Base-by-base conservation (phyloP, 352 stramenopile genomes). In the Globisporangium megalacanthum region DNA sequence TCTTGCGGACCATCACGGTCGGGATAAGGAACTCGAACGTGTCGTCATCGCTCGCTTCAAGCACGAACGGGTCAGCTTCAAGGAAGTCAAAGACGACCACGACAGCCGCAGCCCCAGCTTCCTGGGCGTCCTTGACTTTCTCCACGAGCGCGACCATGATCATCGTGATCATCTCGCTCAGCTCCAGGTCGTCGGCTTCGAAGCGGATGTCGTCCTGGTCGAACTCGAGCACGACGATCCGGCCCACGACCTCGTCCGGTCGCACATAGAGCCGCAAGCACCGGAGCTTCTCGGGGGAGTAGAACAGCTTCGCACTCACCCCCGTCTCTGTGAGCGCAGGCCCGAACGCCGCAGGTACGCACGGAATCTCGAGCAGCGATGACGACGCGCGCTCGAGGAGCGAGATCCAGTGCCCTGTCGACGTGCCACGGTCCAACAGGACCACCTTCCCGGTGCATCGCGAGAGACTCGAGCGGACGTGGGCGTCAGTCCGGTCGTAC, bases 161-260 rank as follows among this genome's bases (percentile, higher is more conserved):
- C 37, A 78, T 69, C 10, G 53, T 60, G 52, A 91, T 84, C 48
- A 88, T 80, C 19, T 83, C 75, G 48, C 60, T 68, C 33, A 85
- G 52, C 36, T 89, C 77, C 5, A 89, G 54, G 6, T 79, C 69
- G 6, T 85, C 72, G 3, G 66, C 54, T 15, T 83, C 75, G 52
- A 84, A 73, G 1, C 60, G 62, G 15, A 89, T 69, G 45, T 92
- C 79, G 10, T 77, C 65, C 54, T 85, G 73, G 29, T 76, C 74
- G 59, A 88, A 87, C 51, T 85, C 77, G 13, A 92, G 65, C 39
- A 92, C 74, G n/a, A 83, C 79, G 39, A 92, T 66, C 31, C 75
- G 75, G 17, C 72, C 72, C 6, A 86, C 73, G 20, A 88, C 60
- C 56, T 89, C 75, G 49, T 89, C 77, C 0, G 79, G 79, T 1